A percentile compares a stretch with the other conserved stretches of the same genome.
phyloP scores from a whole-genome alignment of 1,284 basidiomycete genomes.

The Meira nashicola region DNA sequence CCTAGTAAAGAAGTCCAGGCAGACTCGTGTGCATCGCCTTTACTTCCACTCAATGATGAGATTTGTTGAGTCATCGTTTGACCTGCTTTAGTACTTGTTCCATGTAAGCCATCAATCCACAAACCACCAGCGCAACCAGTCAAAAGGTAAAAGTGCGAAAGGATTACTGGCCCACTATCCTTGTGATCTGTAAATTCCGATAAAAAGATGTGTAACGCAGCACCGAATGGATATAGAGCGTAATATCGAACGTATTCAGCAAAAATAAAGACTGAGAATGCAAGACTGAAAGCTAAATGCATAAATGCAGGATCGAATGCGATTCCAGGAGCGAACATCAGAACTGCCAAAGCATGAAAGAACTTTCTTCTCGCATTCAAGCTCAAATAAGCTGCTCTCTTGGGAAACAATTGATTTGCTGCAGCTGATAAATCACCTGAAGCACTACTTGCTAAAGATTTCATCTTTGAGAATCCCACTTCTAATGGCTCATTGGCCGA shows the following conservation, averaged over 20 bases:
- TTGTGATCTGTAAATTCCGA: constrained; percentile 88
- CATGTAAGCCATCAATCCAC: constrained; percentile 72
- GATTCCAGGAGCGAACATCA: constrained; percentile 93
- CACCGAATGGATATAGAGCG: constrained; percentile 93
- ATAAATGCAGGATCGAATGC: constrained; percentile 90
- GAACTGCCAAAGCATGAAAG: constrained; percentile 90
- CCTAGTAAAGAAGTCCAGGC: neutral
- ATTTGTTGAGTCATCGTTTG: too few relatives aligned
- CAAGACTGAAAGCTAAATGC: constrained; percentile 82
- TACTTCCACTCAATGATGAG: neutral
- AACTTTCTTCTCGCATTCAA: constrained; percentile 94
- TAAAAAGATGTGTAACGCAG: constrained; percentile 89
- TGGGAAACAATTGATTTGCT: constrained; percentile 27
- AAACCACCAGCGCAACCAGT: constrained; percentile 87
- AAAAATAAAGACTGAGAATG: constrained; percentile 49
- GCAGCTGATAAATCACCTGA: constrained; percentile 22
- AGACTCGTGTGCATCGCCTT: neutral
- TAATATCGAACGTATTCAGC: constrained; percentile 67
- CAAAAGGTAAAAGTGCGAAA: constrained; percentile 94
- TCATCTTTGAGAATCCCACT: neutral
- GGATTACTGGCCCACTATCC: constrained; percentile 89
- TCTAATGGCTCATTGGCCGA: neutral
- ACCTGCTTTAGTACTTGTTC: too few relatives aligned
- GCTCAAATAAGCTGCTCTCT: constrained; percentile 57
- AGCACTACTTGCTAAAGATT: constrained; percentile 14